phyloP scores from a whole-genome alignment of 2,329 filamentous ascomycete species.

The Sporothrix mexicana region DNA sequence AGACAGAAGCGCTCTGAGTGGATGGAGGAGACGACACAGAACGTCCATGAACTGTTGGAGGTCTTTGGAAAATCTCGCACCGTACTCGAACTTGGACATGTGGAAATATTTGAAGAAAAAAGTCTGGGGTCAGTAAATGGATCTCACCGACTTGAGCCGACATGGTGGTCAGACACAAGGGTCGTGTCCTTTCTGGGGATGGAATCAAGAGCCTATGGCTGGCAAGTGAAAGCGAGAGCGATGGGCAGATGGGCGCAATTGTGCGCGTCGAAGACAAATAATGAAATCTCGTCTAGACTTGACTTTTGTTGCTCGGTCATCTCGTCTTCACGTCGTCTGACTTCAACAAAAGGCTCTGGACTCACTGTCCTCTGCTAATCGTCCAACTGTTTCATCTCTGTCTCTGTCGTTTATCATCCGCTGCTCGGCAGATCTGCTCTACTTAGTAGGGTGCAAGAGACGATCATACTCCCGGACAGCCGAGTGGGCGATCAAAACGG shows the following conservation, averaged over 20 bases:
- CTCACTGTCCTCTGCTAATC: not conserved
- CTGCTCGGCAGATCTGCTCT: conserved; percentile 7
- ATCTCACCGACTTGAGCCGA: not conserved
- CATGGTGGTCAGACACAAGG: not conserved
- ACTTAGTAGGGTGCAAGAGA: not conserved
- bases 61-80: no score
- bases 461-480: conserved; percentile 7
- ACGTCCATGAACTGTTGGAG: not conserved
- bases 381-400: not conserved
- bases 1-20: not conserved
- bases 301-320: not conserved
- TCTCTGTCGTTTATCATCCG: not conserved
- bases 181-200: not conserved
- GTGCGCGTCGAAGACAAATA: no score
- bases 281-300: not conserved
- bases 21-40: not conserved
- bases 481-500: not conserved
- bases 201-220: not conserved
- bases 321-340: no score
- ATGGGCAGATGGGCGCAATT: not conserved
- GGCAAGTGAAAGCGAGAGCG: not conserved
- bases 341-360: not conserved
- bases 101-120: no score
- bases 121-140: not conserved
- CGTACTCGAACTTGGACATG: no score